phyloP scores from a whole-genome alignment of 495 filamentous ascomycete genomes.

The Evansstolkia leycettana region DNA sequence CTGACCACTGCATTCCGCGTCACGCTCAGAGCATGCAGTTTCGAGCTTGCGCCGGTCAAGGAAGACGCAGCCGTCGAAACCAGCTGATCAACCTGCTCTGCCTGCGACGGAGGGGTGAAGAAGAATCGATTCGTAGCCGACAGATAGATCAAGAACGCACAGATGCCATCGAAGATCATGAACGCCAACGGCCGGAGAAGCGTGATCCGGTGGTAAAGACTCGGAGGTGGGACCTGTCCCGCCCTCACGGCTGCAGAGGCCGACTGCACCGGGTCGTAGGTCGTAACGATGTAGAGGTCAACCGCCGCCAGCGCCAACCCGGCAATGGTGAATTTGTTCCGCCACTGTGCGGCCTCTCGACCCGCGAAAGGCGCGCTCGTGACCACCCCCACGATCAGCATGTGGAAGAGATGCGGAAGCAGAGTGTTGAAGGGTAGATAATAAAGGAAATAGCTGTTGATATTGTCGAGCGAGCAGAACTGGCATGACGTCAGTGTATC shows the following conservation, averaged over 20 bases:
- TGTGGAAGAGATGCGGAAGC: conserved; percentile 66
- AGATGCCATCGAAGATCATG: conserved; percentile 43
- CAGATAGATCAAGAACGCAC: conserved; percentile 55
- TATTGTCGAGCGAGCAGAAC: conserved; percentile 70
- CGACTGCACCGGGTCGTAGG: conserved; percentile 51
- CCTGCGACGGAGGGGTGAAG: conserved; percentile 35
- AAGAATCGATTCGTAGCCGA: conserved; percentile 64
- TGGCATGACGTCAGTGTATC: conserved; percentile 56
- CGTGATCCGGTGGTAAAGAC: conserved; percentile 57
- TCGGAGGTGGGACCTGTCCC: conserved; percentile 18
- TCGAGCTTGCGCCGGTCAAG: conserved; percentile 32
- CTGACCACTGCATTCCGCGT: conserved; percentile 47
- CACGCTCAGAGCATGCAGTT: conserved; percentile 41
- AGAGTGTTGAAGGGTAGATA: conserved; percentile 58
- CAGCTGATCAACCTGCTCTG: conserved; percentile 29
- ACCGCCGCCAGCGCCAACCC: conserved; percentile 43
- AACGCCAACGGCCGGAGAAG: conserved; percentile 47
- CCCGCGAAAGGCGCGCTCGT: conserved; percentile 44
- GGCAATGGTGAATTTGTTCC: conserved; percentile 52
- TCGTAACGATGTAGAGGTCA: conserved; percentile 50
- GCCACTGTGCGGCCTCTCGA: conserved; percentile 50
- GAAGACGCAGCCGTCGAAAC: conserved; percentile 27
- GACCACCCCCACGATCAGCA: conserved; percentile 52
- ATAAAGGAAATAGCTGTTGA: conserved; percentile 65
- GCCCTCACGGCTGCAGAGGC: conserved; percentile 23